Evolutionary conservation across 345 rosid species (phyloP), one percentile per base, ranked within the genome.

Genomic region (Pugionium cornutum): DNA sequence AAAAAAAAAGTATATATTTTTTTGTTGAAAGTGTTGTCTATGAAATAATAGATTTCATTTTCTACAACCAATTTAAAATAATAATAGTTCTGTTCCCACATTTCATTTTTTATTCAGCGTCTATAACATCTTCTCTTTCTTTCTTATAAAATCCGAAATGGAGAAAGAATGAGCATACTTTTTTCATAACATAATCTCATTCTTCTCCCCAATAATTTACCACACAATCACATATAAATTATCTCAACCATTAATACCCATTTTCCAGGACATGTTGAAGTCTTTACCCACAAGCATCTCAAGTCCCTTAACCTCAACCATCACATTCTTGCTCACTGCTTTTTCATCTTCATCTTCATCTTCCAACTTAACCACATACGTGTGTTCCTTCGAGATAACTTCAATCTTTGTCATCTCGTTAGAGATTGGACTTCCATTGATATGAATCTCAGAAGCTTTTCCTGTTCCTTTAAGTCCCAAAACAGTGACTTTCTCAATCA

Each of bases 181-280:
- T 18, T 8, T 55, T 18, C 18, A 18, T 18, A 18, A 18, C 18
- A 29, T 66, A 37, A 64, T 56, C 48, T 53, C 60, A 73, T 9
- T 50, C 67, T 60, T 57, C n/a, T 45, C 11, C 6, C 64, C 76
- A 75, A 65, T 54, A 18, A 52, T 64, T 77, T 32, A 58, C 60
- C 68, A 71, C 42, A 64, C 65, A 18, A 18, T 18, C 18, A 18
- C 18, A 18, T 57, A 58, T 58, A 18, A 52, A 34, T 46, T 42
- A 53, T 18, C 18, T 11, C 11, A 44, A 37, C 57, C 45, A 60
- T 46, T 53, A 3, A 45, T 26, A 45, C 84, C 79, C 77, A 91
- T 80, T 67, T 75, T 82, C 96, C 96, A 85, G 5, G 96, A 53
- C 81, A 94, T 70, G 0, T 64, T 72, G 27, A 94, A 90, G 69